Percentiles rank a stretch among this genome's conserved stretches.
Evolutionary conservation across 768 basidiomycete species (phyloP).

Genomic region (Suillus sp.): DNA sequence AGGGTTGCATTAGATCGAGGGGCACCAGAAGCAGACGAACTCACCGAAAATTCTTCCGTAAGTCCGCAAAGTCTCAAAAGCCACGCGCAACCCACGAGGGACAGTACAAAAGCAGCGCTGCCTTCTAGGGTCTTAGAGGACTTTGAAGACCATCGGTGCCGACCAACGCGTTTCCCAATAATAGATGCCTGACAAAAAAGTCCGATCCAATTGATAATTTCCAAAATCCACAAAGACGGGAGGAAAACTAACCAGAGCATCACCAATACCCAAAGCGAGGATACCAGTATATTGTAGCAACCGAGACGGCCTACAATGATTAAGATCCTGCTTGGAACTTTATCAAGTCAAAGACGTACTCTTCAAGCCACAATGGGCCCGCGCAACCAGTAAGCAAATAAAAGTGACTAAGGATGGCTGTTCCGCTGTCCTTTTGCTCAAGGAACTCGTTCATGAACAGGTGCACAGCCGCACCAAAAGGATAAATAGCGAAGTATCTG

Average conservation of each 20-base stretch:
- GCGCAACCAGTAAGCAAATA: constrained; percentile 96
- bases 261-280: constrained; percentile 87
- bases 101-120: constrained; percentile 75
- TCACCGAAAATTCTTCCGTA: constrained; percentile 76
- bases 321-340: constrained; percentile 11
- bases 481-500: constrained; percentile 97
- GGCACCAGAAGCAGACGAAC: constrained; percentile 31
- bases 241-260: constrained; percentile 71
- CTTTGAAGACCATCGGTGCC: constrained; percentile 79
- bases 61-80: constrained; percentile 69
- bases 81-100: constrained; percentile 71
- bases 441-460: constrained; percentile 97
- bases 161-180: constrained; percentile 83
- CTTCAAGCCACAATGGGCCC: constrained; percentile 92
- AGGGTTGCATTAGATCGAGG: constrained; percentile 21
- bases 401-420: constrained; percentile 96
- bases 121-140: constrained; percentile 93
- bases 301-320: constrained; percentile 42
- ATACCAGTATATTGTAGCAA: constrained; percentile 81
- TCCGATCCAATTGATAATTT: background rate
- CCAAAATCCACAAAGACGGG: too few relatives aligned
- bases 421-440: constrained; percentile 92
- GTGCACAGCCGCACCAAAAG: constrained; percentile 90
- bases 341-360: constrained; percentile 32
- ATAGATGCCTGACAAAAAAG: constrained; percentile 74